These are phyloP conservation scores for Fragaria iinumae DNA, from an alignment of 306 rosid genomes.

Conservation along the genomic window DNA sequence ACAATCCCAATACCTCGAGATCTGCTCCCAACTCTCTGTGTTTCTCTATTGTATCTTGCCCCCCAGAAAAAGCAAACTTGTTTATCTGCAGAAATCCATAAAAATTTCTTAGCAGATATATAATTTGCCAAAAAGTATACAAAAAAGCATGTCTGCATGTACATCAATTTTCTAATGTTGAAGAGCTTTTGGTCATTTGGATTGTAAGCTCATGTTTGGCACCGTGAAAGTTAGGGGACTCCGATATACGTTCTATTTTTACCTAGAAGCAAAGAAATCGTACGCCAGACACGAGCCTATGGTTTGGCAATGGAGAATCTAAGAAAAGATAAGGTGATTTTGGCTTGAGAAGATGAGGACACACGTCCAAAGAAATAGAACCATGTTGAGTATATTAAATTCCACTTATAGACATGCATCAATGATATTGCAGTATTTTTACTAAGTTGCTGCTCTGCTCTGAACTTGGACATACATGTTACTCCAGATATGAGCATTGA, in stretches of 20 bases:
- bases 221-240: not conserved
- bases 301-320: not conserved
- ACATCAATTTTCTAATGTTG: not conserved
- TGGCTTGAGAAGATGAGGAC: not conserved
- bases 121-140: not conserved
- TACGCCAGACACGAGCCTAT: not conserved
- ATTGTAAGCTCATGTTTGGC: not conserved
- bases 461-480: not conserved
- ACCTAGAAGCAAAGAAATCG: not conserved
- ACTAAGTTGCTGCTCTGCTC: not conserved
- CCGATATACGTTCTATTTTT: not conserved
- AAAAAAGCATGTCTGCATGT: not conserved
- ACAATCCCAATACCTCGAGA: slow-evolving; percentile 57
- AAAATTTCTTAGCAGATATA: slow-evolving; percentile 2
- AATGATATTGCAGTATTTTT: not conserved
- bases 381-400: not conserved
- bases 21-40: slow-evolving; percentile 85
- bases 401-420: not conserved
- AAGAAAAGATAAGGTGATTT: not conserved
- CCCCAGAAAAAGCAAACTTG: slow-evolving; percentile 85
- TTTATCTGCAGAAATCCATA: slow-evolving; percentile 59
- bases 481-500: not conserved
- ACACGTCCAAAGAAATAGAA: not conserved
- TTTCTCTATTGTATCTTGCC: slow-evolving; percentile 87
- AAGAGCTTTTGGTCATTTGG: not conserved